Base-by-base conservation (phyloP, 768 basidiomycete species). In the Suillus variegatus region DNA sequence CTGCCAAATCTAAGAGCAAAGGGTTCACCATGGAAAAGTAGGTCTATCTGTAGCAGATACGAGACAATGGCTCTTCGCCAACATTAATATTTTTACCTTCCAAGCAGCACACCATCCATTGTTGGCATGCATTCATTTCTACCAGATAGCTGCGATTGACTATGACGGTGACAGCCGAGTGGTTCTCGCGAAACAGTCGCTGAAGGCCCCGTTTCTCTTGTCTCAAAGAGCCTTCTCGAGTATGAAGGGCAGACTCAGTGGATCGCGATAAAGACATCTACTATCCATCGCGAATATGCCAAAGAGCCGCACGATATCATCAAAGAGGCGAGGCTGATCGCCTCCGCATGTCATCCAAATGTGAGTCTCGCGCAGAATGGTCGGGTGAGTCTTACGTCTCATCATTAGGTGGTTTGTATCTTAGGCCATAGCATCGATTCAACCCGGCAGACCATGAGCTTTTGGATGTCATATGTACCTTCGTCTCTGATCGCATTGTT, bases 391-490 rank as follows among this genome's bases (percentile, higher is more conserved):
- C 60, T 41, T 46, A 51, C 43, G 57, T 56, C 41, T 22, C 49
- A 12, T 61, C 60, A 57, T 22, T 62, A 92, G 91, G 81, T 92
- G 64, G 81, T 91, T 47, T 69, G 78, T 1, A 69, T 88, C 44
- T 72, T 90, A 22, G 83, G 82, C 35, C 78, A 82, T 60, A 76
- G 76, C 46, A 72, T 75, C 55, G 82, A 85, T 47, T 66, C 70
- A 3, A 70, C 76, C 18, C 75, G 81, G 28, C 75, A 73, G 16
- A 72, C 80, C 22, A 76, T 90, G 63, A 83, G 84, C 56, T 81
- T 90, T 63, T 89, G 86, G 82, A 90, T 93, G 86, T 90, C 91
- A 2, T 89, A 84, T 67, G 77, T 92, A 1, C 84, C 75, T 78
- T 70, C 85, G 81, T 51, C 84, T 25, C 69, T 90, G 55, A 69